A percentile compares a stretch with the other conserved stretches of the same genome.
Evolutionary conservation across 805 yeast genomes (phyloP).

Genomic region (Candida sanyiensis): DNA sequence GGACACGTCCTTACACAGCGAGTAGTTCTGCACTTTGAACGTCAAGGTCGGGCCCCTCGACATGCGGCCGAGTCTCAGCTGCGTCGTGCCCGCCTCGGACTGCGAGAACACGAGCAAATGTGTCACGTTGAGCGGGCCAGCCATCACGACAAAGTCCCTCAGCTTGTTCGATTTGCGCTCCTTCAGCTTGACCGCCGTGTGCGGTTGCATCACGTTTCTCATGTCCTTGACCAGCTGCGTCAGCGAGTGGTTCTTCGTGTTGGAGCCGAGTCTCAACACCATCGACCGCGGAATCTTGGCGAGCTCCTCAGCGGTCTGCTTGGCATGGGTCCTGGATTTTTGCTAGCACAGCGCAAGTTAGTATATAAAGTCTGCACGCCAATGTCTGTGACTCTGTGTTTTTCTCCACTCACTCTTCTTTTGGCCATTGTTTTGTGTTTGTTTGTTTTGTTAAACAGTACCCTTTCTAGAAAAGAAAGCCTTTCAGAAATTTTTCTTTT

Average conservation of each 20-base stretch:
- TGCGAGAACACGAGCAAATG: slow-evolving; percentile 86
- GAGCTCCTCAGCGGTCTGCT: slow-evolving; percentile 54
- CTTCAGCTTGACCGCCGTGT: slow-evolving; percentile 82
- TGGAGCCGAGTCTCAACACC: slow-evolving; percentile 83
- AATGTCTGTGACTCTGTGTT: not conserved
- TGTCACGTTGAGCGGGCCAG: slow-evolving; percentile 92
- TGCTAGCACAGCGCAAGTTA: slow-evolving; percentile 30
- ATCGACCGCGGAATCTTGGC: slow-evolving; percentile 84
- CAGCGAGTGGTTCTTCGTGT: slow-evolving; percentile 72
- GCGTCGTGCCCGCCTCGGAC: slow-evolving; percentile 72
- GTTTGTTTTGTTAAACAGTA: not conserved
- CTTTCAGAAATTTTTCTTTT: slow-evolving; percentile 14
- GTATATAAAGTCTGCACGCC: slow-evolving; percentile 7
- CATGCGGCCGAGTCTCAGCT: slow-evolving; percentile 76
- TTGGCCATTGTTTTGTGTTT: slow-evolving; percentile 38
- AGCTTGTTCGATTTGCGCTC: slow-evolving; percentile 85
- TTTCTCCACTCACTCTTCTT: slow-evolving; percentile 44
- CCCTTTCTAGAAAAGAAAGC: no score
- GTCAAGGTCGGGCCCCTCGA: slow-evolving; percentile 94
- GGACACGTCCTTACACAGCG: slow-evolving; percentile 76
- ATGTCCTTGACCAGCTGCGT: slow-evolving; percentile 83
- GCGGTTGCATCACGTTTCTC: slow-evolving; percentile 91
- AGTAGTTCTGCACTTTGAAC: slow-evolving; percentile 70
- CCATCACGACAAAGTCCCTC: slow-evolving; percentile 95
- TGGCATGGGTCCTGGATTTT: slow-evolving; percentile 84